Conservation (phyloP, 2,329 filamentous ascomycete genomes). For the Coccinonectria pachysandricola region DNA sequence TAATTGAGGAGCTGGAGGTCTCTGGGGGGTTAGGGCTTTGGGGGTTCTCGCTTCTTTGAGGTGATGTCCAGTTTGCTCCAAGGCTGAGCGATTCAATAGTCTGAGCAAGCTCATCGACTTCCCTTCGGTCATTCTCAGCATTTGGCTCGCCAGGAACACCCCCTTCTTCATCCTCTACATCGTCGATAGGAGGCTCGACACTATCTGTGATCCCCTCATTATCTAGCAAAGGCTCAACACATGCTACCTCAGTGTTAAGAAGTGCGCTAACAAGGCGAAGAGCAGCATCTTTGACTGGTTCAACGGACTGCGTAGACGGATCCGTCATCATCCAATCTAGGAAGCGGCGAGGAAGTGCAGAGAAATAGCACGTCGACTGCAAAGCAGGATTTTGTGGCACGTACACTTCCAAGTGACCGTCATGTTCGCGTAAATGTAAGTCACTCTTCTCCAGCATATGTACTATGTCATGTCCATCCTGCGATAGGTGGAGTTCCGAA, state of each 20-base stretch:
- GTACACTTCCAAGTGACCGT: slow-evolving; percentile 17
- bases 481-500: slow-evolving; percentile 15
- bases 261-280: slow-evolving; percentile 7
- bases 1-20: slow-evolving; percentile 6
- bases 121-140: background rate
- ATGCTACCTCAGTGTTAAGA: slow-evolving; percentile 10
- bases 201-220: no score
- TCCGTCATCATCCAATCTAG: slow-evolving; percentile 27
- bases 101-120: slow-evolving; percentile 1
- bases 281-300: slow-evolving; percentile 1
- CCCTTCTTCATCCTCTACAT: slow-evolving; percentile 1
- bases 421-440: slow-evolving; percentile 21
- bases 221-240: slow-evolving; percentile 9
- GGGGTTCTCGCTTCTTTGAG: slow-evolving; percentile 1
- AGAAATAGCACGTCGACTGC: slow-evolving; percentile 21
- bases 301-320: slow-evolving; percentile 4
- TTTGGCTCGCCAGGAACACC: background rate
- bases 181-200: no score
- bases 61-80: slow-evolving; percentile 2
- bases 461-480: slow-evolving; percentile 13
- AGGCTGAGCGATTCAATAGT: background rate
- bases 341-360: slow-evolving; percentile 17
- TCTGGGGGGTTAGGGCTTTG: slow-evolving; percentile 8
- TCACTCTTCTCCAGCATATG: slow-evolving; percentile 11
- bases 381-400: slow-evolving; percentile 18